Percentiles rank a stretch among this genome's conserved stretches.
Evolutionary conservation across 805 yeast genomes (phyloP).

Genomic region (Vanderwaltozyma tropicalis): DNA sequence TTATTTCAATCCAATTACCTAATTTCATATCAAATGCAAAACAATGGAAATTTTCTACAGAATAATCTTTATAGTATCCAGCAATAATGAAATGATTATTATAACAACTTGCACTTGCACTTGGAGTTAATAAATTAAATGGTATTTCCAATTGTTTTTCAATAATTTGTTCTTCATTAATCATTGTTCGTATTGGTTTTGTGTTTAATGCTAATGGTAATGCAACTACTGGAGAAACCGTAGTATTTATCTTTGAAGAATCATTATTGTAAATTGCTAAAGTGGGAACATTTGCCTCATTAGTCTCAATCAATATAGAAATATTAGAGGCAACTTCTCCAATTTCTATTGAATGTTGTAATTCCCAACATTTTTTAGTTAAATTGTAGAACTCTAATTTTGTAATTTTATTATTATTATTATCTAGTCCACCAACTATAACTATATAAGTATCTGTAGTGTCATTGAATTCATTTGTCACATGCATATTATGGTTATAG

Average conservation of each 20-base stretch:
- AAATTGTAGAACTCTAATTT: conserved; percentile 25
- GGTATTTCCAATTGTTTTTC: background rate
- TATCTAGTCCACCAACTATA: conserved; percentile 27
- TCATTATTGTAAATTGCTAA: background rate
- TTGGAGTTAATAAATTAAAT: conserved; percentile 32
- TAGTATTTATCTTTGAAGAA: conserved; percentile 5
- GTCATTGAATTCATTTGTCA: conserved; percentile 19
- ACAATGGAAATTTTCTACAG: conserved; percentile 18
- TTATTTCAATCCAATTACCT: conserved; percentile 52
- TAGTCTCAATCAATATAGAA: conserved; percentile 13
- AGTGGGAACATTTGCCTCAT: background rate
- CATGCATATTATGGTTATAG: conserved; percentile 36
- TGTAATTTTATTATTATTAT: conserved; percentile 20
- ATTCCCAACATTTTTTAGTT: conserved; percentile 24
- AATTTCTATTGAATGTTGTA: conserved; percentile 36
- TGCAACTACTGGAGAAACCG: conserved; percentile 23
- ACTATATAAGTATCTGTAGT: conserved; percentile 21
- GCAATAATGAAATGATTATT: conserved; percentile 56
- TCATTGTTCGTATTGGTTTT: conserved; percentile 17
- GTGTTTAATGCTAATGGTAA: conserved; percentile 26
- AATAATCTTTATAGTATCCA: conserved; percentile 44
- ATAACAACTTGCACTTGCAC: conserved; percentile 53
- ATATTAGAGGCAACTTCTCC: conserved; percentile 8
- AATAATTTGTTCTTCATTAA: background rate
- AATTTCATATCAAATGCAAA: conserved; percentile 25